Evolutionary conservation across 768 basidiomycete species (phyloP).

Genomic region (Russula sp.): DNA sequence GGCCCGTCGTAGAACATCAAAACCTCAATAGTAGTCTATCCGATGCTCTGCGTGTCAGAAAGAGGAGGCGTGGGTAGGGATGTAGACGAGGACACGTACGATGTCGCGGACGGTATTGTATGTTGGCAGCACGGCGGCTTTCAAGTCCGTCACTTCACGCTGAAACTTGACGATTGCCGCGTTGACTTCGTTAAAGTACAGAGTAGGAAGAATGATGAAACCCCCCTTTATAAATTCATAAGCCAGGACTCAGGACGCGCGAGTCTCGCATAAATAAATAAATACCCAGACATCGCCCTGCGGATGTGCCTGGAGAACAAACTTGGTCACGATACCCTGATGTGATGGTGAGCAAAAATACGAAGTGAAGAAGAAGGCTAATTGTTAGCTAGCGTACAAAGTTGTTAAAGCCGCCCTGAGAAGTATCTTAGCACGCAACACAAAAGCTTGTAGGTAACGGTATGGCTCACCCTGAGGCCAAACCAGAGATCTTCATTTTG

Average conservation of each 20-base stretch:
- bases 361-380: background rate
- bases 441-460: background rate
- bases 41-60: background rate
- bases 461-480: slow-evolving; percentile 11
- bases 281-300: slow-evolving; percentile 25
- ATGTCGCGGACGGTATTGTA: slow-evolving; percentile 6
- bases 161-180: slow-evolving; percentile 27
- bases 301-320: slow-evolving; percentile 18
- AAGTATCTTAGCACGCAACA: background rate
- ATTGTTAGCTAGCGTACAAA: slow-evolving; percentile 8
- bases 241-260: background rate
- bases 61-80: background rate
- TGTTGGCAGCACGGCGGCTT: slow-evolving; percentile 17
- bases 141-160: slow-evolving; percentile 14
- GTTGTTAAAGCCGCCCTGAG: slow-evolving; percentile 27
- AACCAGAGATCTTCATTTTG: slow-evolving; percentile 27
- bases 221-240: slow-evolving; percentile 2
- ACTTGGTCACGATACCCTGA: slow-evolving; percentile 28
- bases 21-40: slow-evolving; percentile 6
- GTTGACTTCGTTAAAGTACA: slow-evolving; percentile 31
- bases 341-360: background rate
- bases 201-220: background rate
- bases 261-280: background rate
- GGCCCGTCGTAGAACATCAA: slow-evolving; percentile 33
- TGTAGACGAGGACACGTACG: background rate